Percentiles rank a stretch among this genome's conserved stretches.
These are phyloP conservation scores for Colletotrichum sp. DNA, from an alignment of 2,329 filamentous ascomycete species.

Conservation along the genomic window DNA sequence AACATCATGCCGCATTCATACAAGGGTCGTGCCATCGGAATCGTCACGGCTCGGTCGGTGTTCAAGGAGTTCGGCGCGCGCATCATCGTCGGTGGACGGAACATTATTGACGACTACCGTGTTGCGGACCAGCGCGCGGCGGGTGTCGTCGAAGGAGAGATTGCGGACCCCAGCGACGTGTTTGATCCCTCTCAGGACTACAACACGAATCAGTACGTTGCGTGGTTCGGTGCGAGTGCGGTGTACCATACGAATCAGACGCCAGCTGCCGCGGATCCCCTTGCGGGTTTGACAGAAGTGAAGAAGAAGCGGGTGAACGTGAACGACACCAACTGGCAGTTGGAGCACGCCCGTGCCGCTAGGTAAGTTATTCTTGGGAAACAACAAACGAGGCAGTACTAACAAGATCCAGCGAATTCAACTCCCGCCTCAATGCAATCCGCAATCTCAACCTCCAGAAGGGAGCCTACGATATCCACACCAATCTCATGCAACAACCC, in stretches of 20 bases:
- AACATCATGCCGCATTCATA: constrained; percentile 97
- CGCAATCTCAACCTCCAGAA: constrained; percentile 69
- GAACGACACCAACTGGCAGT: constrained; percentile 95
- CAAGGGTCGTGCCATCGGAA: constrained; percentile 96
- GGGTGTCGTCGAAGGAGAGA: constrained; percentile 83
- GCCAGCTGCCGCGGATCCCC: constrained; percentile 76
- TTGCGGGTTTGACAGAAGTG: constrained; percentile 74
- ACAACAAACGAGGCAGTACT: neutral
- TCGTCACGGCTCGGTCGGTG: constrained; percentile 94
- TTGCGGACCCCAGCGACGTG: constrained; percentile 88
- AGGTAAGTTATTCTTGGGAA: constrained; percentile 63
- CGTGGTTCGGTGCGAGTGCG: constrained; percentile 95
- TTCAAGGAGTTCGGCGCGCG: constrained; percentile 95
- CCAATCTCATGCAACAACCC: constrained; percentile 89
- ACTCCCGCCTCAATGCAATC: constrained; percentile 71
- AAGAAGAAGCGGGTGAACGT: constrained; percentile 89
- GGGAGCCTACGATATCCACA: constrained; percentile 89
- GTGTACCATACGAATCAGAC: constrained; percentile 84
- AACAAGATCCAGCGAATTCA: constrained; percentile 72
- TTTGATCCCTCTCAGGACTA: constrained; percentile 83
- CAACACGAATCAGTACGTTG: constrained; percentile 98
- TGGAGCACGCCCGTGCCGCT: constrained; percentile 90
- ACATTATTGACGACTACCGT: constrained; percentile 89
- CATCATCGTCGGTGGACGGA: constrained; percentile 90
- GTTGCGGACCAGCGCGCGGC: constrained; percentile 75